phyloP scores from a whole-genome alignment of 2,329 filamentous ascomycete genomes.

The Sarocladiaceae sp. region DNA sequence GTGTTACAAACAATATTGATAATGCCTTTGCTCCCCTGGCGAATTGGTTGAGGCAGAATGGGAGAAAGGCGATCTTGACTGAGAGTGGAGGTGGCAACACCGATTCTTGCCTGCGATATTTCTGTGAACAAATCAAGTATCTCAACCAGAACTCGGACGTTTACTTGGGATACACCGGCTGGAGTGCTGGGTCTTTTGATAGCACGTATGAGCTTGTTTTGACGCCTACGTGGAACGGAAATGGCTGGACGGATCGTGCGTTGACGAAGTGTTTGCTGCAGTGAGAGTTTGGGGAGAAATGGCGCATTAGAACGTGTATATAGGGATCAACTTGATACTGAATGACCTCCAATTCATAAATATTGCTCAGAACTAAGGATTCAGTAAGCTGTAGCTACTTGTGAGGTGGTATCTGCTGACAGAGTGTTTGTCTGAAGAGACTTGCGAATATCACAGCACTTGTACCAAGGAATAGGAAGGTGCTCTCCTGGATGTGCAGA shows the following conservation, averaged over 20 bases:
- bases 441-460: no score
- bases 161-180: constrained; percentile 40
- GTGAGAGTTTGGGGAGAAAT: not conserved
- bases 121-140: constrained; percentile 42
- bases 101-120: constrained; percentile 35
- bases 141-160: constrained; percentile 43
- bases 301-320: no score
- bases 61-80: constrained; percentile 44
- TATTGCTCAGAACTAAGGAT: no score
- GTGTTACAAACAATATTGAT: constrained; percentile 48
- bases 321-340: no score
- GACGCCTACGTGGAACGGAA: constrained; percentile 28
- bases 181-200: constrained; percentile 42
- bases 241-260: constrained; percentile 30
- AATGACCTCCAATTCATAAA: no score
- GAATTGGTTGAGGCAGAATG: constrained; percentile 40
- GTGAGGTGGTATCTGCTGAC: no score
- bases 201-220: constrained; percentile 36
- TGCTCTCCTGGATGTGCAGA: no score
- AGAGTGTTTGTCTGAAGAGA: no score
- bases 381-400: no score
- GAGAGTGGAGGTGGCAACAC: constrained; percentile 48
- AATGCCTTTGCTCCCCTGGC: constrained; percentile 42
- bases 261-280: constrained; percentile 27
- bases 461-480: no score